Conservation (phyloP, 352 stramenopile genomes). For the Globisporangium solare region DNA sequence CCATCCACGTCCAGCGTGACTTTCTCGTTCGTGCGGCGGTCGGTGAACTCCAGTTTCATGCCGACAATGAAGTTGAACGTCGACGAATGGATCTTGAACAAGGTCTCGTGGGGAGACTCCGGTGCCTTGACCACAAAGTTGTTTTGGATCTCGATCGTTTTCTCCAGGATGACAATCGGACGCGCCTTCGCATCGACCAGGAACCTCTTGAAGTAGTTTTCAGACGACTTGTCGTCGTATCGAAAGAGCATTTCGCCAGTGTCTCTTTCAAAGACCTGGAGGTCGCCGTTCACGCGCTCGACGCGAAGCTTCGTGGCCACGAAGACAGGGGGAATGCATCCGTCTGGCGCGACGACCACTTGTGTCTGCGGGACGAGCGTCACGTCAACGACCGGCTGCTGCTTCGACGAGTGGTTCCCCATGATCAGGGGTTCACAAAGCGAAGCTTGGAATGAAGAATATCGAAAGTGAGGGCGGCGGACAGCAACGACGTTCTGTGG, state of each 20-base stretch:
- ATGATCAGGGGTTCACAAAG: background rate
- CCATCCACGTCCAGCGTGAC: background rate
- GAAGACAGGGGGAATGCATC: background rate
- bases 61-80: background rate
- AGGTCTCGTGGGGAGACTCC: too few species aligned
- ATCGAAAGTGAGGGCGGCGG: too few species aligned
- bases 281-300: background rate
- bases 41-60: slow-evolving; percentile 3
- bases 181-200: background rate
- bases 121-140: background rate
- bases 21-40: background rate
- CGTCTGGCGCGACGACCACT: background rate
- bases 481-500: too few species aligned
- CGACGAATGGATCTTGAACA: background rate
- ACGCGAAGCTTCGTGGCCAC: background rate
- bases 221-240: background rate
- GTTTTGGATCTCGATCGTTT: background rate
- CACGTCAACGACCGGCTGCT: background rate
- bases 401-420: background rate
- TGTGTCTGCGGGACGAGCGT: background rate
- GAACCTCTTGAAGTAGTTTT: background rate
- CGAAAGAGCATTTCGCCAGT: background rate
- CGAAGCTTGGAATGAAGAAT: too few species aligned
- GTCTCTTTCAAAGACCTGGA: background rate
- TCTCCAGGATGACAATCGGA: background rate